Evolutionary conservation across 192 early-diverging fungal genomes (phyloP).

Genomic region (Allomyces macrogynus): DNA sequence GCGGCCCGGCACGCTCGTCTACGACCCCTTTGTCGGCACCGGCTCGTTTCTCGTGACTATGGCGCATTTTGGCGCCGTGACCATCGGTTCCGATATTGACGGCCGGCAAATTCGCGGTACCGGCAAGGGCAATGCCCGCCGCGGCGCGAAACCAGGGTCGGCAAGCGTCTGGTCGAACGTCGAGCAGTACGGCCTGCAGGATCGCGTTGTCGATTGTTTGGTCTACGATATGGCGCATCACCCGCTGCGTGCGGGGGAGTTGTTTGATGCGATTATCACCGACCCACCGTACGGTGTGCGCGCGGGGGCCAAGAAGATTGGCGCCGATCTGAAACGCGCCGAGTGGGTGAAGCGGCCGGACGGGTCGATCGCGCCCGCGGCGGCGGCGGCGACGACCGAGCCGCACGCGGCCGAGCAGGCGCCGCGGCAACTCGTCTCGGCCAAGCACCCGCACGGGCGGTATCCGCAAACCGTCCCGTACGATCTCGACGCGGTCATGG

Average conservation of each 20-base stretch:
- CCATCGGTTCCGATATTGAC: constrained; percentile 90
- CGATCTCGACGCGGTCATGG: constrained; percentile 76
- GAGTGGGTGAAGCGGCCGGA: constrained; percentile 19
- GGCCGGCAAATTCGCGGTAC: constrained; percentile 92
- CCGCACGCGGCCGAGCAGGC: not conserved
- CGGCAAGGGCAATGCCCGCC: constrained; percentile 13
- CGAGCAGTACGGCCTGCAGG: constrained; percentile 55
- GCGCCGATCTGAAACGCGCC: constrained; percentile 27
- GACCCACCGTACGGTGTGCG: constrained; percentile 95
- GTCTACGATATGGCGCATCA: constrained; percentile 75
- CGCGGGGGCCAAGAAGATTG: constrained; percentile 84
- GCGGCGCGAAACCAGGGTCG: constrained; percentile 13
- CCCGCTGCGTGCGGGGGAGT: constrained; percentile 43
- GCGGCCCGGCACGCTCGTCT: constrained; percentile 47
- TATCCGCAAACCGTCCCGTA: constrained; percentile 87
- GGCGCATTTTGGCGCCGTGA: constrained; percentile 78
- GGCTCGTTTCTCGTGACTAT: constrained; percentile 83
- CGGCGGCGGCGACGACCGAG: not conserved
- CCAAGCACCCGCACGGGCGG: constrained; percentile 30
- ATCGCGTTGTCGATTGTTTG: constrained; percentile 55
- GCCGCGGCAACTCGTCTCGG: constrained; percentile 1
- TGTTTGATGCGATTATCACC: constrained; percentile 83
- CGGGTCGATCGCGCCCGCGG: constrained; percentile 21
- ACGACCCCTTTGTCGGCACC: constrained; percentile 96
- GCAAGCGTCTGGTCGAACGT: constrained; percentile 54